These are phyloP conservation scores for Hypoxylon sp. DNA, from an alignment of 2,329 filamentous ascomycete genomes.

Conservation along the genomic window DNA sequence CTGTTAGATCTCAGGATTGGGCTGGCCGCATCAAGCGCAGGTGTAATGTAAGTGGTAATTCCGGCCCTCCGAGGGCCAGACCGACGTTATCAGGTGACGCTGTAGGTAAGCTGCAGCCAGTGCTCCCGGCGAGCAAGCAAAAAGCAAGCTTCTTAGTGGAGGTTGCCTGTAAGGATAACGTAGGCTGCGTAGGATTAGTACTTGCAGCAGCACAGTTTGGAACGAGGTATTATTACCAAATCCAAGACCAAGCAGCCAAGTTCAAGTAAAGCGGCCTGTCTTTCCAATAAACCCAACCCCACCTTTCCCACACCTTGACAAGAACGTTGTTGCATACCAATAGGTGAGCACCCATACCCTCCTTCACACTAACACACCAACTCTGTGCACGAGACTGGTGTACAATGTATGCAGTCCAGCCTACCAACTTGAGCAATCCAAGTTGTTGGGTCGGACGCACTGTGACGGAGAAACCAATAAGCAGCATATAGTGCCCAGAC, in stretches of 20 bases:
- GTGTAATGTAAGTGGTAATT: slow-evolving; percentile 20
- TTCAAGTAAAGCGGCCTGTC: slow-evolving; percentile 22
- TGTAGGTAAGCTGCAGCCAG: slow-evolving; percentile 43
- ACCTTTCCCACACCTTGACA: slow-evolving; percentile 31
- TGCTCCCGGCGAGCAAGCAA: slow-evolving; percentile 19
- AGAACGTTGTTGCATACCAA: slow-evolving; percentile 28
- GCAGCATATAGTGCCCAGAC: slow-evolving; percentile 44
- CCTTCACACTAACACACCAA: slow-evolving; percentile 39
- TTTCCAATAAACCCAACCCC: slow-evolving; percentile 27
- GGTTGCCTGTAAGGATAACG: slow-evolving; percentile 31
- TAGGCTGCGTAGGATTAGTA: slow-evolving; percentile 42
- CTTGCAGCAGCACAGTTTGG: slow-evolving; percentile 30
- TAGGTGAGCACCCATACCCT: slow-evolving; percentile 28
- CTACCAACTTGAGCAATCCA: slow-evolving; percentile 43
- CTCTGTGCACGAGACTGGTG: slow-evolving; percentile 49
- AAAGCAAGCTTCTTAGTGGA: slow-evolving; percentile 21
- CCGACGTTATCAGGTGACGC: slow-evolving; percentile 42
- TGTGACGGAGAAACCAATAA: slow-evolving; percentile 49
- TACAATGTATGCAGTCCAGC: slow-evolving; percentile 44
- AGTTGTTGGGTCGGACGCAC: slow-evolving; percentile 53
- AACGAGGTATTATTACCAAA: slow-evolving; percentile 41
- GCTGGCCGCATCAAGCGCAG: slow-evolving; percentile 36
- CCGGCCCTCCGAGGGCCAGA: slow-evolving; percentile 31
- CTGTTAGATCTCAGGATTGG: slow-evolving; percentile 26
- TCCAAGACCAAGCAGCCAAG: slow-evolving; percentile 23